phyloP scores from a whole-genome alignment of 2,329 filamentous ascomycete species.

The Aspergillus terreus region DNA sequence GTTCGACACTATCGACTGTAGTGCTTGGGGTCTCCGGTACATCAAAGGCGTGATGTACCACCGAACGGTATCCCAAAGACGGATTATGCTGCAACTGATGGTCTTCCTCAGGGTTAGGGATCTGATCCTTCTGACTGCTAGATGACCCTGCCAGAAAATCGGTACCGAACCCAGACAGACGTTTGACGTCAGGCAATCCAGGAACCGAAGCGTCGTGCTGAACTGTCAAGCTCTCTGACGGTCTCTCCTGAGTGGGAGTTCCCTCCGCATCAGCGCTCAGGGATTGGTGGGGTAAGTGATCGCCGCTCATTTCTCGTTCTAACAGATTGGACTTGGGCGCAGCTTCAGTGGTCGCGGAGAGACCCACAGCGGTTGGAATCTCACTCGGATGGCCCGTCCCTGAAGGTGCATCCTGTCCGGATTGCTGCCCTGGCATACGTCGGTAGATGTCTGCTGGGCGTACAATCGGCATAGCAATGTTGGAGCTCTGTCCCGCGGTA shows the following conservation, averaged over 20 bases:
- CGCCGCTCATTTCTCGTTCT: neutral
- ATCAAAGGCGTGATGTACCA: slow-evolving; percentile 65
- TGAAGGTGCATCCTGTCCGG: slow-evolving; percentile 49
- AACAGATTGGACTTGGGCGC: neutral
- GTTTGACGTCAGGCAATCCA: slow-evolving; percentile 41
- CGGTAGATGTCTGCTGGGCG: slow-evolving; percentile 75
- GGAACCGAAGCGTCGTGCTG: slow-evolving; percentile 15
- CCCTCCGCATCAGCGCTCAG: neutral
- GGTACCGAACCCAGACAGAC: slow-evolving; percentile 38
- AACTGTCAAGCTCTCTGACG: neutral
- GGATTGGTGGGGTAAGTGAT: slow-evolving; percentile 6
- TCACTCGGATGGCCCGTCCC: slow-evolving; percentile 57
- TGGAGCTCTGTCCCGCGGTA: slow-evolving; percentile 5
- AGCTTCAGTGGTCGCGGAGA: slow-evolving; percentile 3
- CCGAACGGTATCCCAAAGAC: slow-evolving; percentile 55
- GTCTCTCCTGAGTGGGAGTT: neutral
- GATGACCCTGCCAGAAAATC: slow-evolving; percentile 21
- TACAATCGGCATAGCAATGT: slow-evolving; percentile 59
- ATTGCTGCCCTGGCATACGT: slow-evolving; percentile 63
- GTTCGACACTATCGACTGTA: slow-evolving; percentile 50
- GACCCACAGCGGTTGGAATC: slow-evolving; percentile 42
- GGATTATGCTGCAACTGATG: slow-evolving; percentile 48
- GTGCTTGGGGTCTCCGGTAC: slow-evolving; percentile 53
- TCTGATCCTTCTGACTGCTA: slow-evolving; percentile 10
- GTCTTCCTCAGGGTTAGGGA: slow-evolving; percentile 13